Evolutionary conservation across 257 asterid genomes (phyloP), one percentile per base, ranked within the genome.

Genomic region (Pogostemon cablin): DNA sequence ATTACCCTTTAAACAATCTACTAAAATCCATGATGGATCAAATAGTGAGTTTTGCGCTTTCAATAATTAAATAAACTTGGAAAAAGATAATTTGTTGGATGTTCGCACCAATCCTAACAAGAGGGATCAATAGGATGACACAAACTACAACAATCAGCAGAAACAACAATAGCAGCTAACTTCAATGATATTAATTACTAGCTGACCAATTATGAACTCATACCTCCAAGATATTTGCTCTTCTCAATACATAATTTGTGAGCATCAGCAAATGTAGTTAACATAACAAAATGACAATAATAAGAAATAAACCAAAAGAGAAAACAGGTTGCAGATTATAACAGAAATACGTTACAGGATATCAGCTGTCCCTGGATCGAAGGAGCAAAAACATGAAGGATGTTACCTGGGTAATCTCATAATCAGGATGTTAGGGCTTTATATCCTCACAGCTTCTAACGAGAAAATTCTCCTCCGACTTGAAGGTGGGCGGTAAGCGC

Each of bases 201-300:
- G 43, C 52, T 38, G 41, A 72, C 52, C 52, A 70, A 8, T 52
- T 9, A 47, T 44, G 54, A 54, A n/a, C 41, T 65, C 87, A 10
- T 66, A 91, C 99, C 98, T 89, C 98, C 99, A 75, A 95, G 98
- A 77, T 95, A 95, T 81, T 95, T 95, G 84, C 98, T 91, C 86
- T 89, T 95, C 90, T 95, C 99, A 12, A 95, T 95, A n/a, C 96
- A 91, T 67, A 95, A 80, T 86, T 95, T 95, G 68, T 91, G 88
- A 3, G 92, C 98, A 80, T 95, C 98, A 10, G 95, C 97, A 69
- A 95, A 77, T 80, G 98, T 95, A 71, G 34, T 12, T 41, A 78
- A 56, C 47, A 78, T 38, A 54, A 40, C 59, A 72, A 48, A 10
- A 46, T 40, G 48, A 54, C 48, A 1, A 52, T 35, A 59, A 72